These are phyloP conservation scores for Xerocomus nothofagi DNA, from an alignment of 1,284 basidiomycete genomes.

Conservation along the genomic window DNA sequence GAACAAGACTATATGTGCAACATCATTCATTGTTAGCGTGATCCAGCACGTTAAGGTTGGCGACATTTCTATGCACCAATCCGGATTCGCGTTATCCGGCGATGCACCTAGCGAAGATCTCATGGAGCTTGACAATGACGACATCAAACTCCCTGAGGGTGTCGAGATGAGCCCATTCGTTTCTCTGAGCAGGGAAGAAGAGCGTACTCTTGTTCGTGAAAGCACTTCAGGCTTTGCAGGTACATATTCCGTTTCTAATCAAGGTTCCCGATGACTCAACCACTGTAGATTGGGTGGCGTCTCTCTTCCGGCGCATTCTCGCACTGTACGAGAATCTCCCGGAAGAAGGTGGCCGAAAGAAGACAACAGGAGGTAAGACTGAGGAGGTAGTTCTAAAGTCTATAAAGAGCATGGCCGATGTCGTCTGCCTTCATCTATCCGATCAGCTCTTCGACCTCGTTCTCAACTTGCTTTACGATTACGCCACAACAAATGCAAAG, in stretches of 20 bases:
- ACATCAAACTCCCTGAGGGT: slow-evolving; percentile 52
- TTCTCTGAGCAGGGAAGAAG: slow-evolving; percentile 64
- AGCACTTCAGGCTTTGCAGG: slow-evolving; percentile 81
- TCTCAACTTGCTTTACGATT: slow-evolving; percentile 83
- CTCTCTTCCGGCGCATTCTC: slow-evolving; percentile 85
- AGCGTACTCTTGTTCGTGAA: slow-evolving; percentile 71
- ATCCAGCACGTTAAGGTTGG: slow-evolving; percentile 83
- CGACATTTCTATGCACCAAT: slow-evolving; percentile 67
- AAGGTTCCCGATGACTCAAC: slow-evolving; percentile 8
- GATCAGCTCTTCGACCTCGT: slow-evolving; percentile 86
- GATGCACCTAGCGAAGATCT: slow-evolving; percentile 53
- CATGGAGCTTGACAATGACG: slow-evolving; percentile 53
- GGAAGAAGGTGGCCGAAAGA: slow-evolving; percentile 84
- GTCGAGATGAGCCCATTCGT: slow-evolving; percentile 51
- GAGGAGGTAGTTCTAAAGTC: slow-evolving; percentile 85
- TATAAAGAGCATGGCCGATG: slow-evolving; percentile 81
- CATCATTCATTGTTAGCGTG: slow-evolving; percentile 76
- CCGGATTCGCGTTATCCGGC: slow-evolving; percentile 52
- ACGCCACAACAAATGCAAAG: slow-evolving; percentile 83
- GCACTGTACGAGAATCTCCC: slow-evolving; percentile 91
- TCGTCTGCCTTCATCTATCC: slow-evolving; percentile 86
- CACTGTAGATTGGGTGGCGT: slow-evolving; percentile 79
- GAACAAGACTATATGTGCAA: slow-evolving; percentile 82
- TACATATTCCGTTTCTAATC: slow-evolving; percentile 31
- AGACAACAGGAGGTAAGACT: slow-evolving; percentile 82